phyloP scores from a whole-genome alignment of 805 yeast species.

The Candida maris region DNA sequence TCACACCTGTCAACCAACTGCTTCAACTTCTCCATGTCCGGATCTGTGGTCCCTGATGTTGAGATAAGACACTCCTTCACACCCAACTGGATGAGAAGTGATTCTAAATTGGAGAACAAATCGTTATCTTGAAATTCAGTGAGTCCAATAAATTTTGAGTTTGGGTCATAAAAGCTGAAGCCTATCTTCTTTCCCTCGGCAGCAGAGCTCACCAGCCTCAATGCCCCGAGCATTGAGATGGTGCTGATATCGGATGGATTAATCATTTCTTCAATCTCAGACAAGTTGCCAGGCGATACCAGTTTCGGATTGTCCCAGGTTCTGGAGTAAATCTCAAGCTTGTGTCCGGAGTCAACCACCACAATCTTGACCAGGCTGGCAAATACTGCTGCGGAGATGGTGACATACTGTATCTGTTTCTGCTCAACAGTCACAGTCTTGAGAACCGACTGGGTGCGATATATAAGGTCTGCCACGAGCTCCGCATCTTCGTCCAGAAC shows the following conservation, averaged over 20 bases:
- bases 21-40: conserved; percentile 59
- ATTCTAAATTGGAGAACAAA: conserved; percentile 79
- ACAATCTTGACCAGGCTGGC: conserved; percentile 60
- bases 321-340: conserved; percentile 76
- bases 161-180: conserved; percentile 73
- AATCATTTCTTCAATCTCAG: conserved; percentile 69
- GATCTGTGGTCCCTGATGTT: conserved; percentile 33
- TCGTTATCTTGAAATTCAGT: conserved; percentile 86
- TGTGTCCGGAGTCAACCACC: conserved; percentile 65
- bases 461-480: conserved; percentile 77
- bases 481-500: conserved; percentile 73
- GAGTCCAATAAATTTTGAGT: conserved; percentile 61
- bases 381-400: conserved; percentile 74
- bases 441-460: conserved; percentile 77
- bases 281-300: conserved; percentile 91
- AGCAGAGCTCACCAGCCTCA: conserved; percentile 38
- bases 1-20: conserved; percentile 78
- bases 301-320: conserved; percentile 52
- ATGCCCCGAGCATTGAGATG: conserved; percentile 48
- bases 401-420: conserved; percentile 52
- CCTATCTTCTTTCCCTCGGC: conserved; percentile 59
- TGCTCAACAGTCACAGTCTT: conserved; percentile 46
- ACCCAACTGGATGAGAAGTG: conserved; percentile 82
- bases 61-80: conserved; percentile 79
- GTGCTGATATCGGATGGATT: conserved; percentile 36